phyloP scores from a whole-genome alignment of 2,329 filamentous ascomycete species.

The Botrytis paeoniae region DNA sequence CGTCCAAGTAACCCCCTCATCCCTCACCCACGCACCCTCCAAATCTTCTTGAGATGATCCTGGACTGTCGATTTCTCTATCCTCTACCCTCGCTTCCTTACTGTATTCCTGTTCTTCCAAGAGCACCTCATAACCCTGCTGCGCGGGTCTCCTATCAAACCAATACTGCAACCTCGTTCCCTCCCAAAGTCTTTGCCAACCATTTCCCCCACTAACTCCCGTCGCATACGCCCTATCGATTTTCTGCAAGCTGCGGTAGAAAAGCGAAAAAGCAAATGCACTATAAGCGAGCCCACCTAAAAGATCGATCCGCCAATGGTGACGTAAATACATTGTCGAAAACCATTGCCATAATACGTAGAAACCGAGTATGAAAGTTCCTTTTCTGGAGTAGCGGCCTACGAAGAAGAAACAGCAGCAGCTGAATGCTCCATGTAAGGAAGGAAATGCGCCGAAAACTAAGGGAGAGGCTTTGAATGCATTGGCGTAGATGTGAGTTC shows the following conservation, averaged over 20 bases:
- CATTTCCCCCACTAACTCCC: constrained; percentile 32
- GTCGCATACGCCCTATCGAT: constrained; percentile 34
- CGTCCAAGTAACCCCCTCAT: constrained; percentile 26
- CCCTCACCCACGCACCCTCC: constrained; percentile 28
- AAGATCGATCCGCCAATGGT: constrained; percentile 91
- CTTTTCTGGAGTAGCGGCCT: constrained; percentile 45
- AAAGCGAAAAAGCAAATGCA: constrained; percentile 65
- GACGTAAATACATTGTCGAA: constrained; percentile 94
- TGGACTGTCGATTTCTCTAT: background rate
- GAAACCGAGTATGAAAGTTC: constrained; percentile 62
- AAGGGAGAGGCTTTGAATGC: constrained; percentile 85
- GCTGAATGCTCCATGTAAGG: constrained; percentile 90
- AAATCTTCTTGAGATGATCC: constrained; percentile 22
- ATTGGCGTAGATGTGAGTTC: constrained; percentile 86
- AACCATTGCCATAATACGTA: constrained; percentile 95
- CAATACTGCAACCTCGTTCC: constrained; percentile 29
- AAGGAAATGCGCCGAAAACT: constrained; percentile 91
- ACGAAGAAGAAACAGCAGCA: constrained; percentile 84
- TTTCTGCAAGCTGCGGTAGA: constrained; percentile 30
- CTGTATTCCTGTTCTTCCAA: constrained; percentile 3
- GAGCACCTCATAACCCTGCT: constrained; percentile 23
- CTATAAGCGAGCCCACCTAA: constrained; percentile 79
- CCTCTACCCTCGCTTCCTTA: background rate
- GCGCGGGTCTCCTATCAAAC: constrained; percentile 30
- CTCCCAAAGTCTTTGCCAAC: constrained; percentile 34